Base-by-base conservation (phyloP, 202 grass and related monocot species). In the Schoenoplectus tabernaemontani region DNA sequence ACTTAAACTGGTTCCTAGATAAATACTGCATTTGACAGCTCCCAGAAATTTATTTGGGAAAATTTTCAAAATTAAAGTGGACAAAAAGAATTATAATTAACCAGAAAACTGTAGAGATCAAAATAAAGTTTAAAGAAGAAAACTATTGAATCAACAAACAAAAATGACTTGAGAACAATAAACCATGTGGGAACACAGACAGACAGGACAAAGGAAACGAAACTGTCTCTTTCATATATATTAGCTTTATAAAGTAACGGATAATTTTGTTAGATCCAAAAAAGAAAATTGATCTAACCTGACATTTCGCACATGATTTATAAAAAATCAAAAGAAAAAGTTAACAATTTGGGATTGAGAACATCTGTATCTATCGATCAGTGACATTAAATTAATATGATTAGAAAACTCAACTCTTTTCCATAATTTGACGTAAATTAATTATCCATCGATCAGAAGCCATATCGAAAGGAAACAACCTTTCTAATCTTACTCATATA, bases 151-250 rank as follows among this genome's bases (percentile, higher is more conserved):
- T 19, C 42, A 19, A 44, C 24, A 4, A 13, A 1, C 9, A 26
- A 74, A 9, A 9, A 33, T 74, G 69, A 74, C 69, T 73, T 33
- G 44, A 9, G 43, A 17, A 30, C 17, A 41, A 41, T 4, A 34
- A 66, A 2, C 63, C 61, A 37, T 41, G 5, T 39, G 63, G 26
- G 26, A 73, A 51, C 38, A 46, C 2, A 48, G 32, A 72, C 23
- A 15, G 38, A 24, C 39, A 69, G 37, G 38, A 69, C 43, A 42
- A 43, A 42, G n/a, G 30, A 59, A 60, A 78, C 75, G 8, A 78
- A 59, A 60, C 75, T 59, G 36, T 59, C 53, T 37, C 75, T 78
- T 78, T 78, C 75, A 59, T 32, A 78, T 37, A 78, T n/a, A 78
- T 16, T 41, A 50, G 41, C 51, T 59, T 41, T 59, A 7, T 22